Conservation (phyloP, 352 stramenopile genomes). For the Phytophthora sp. region DNA sequence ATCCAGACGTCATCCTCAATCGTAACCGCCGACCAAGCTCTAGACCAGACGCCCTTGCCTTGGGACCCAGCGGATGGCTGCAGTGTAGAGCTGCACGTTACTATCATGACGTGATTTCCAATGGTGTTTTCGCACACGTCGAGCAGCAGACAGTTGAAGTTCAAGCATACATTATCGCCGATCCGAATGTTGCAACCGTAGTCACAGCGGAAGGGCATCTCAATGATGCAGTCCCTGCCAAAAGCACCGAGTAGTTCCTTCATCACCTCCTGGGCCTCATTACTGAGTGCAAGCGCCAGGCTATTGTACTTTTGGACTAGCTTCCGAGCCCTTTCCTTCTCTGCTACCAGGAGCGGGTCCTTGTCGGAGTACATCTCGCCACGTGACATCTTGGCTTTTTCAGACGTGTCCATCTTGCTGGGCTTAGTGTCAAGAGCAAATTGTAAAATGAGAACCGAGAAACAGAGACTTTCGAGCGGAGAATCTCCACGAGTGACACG, state of each 20-base stretch:
- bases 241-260: conserved; percentile 42
- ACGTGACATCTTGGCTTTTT: too few relatives aligned
- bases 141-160: conserved; percentile 86
- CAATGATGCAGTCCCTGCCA: conserved; percentile 51
- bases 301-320: conserved; percentile 49
- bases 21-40: conserved; percentile 67
- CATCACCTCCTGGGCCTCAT: conserved; percentile 27
- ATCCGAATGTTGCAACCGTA: conserved; percentile 87
- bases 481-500: too few relatives aligned
- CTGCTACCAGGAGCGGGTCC: conserved; percentile 34
- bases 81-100: conserved; percentile 75
- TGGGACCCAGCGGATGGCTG: conserved; percentile 72
- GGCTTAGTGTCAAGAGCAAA: too few relatives aligned
- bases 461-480: too few relatives aligned
- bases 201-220: conserved; percentile 86
- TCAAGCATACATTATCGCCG: conserved; percentile 77
- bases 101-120: conserved; percentile 73
- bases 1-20: conserved; percentile 89
- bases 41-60: conserved; percentile 33
- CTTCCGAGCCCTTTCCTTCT: conserved; percentile 31
- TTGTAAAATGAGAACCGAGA: too few relatives aligned
- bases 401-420: too few relatives aligned
- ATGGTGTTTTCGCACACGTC: conserved; percentile 80
- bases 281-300: conserved; percentile 19
- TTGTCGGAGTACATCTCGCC: too few relatives aligned